A percentile compares a stretch with the other conserved stretches of the same genome.
These are phyloP conservation scores for Vachellia collinsii DNA, from an alignment of 306 rosid genomes.

Conservation along the genomic window DNA sequence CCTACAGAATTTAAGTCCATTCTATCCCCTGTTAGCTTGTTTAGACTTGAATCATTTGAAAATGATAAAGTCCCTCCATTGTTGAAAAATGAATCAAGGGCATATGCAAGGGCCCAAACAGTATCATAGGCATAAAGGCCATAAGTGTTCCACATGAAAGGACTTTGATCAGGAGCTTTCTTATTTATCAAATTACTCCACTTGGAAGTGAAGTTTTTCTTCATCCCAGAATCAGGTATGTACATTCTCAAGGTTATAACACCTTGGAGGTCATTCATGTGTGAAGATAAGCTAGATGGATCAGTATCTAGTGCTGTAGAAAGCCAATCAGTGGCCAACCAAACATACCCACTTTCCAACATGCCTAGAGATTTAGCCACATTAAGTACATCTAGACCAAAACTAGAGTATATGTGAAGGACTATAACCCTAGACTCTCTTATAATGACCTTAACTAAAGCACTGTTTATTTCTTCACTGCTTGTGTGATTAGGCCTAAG, in stretches of 20 bases:
- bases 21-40: constrained; percentile 32
- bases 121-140: constrained; percentile 80
- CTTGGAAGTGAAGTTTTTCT: constrained; percentile 53
- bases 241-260: constrained; percentile 65
- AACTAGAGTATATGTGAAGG: constrained; percentile 49
- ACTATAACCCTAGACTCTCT: constrained; percentile 72
- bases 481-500: constrained; percentile 36
- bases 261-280: constrained; percentile 62
- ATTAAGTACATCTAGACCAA: constrained; percentile 50
- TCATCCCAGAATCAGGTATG: constrained; percentile 58
- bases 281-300: constrained; percentile 35
- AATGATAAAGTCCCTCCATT: constrained; percentile 57
- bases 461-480: constrained; percentile 48
- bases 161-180: constrained; percentile 32
- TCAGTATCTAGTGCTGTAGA: constrained; percentile 54
- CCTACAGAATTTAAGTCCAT: constrained; percentile 56
- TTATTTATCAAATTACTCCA: constrained; percentile 57
- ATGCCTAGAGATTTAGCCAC: constrained; percentile 62
- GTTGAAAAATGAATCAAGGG: constrained; percentile 58
- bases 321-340: constrained; percentile 83
- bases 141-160: constrained; percentile 51
- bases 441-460: constrained; percentile 55
- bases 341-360: constrained; percentile 76
- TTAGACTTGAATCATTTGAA: constrained; percentile 59
- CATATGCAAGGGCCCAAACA: constrained; percentile 74